A percentile compares a stretch with the other conserved stretches of the same genome.
Conservation (phyloP, 2,329 filamentous ascomycete genomes). For the Trichophyton benhamiae region DNA sequence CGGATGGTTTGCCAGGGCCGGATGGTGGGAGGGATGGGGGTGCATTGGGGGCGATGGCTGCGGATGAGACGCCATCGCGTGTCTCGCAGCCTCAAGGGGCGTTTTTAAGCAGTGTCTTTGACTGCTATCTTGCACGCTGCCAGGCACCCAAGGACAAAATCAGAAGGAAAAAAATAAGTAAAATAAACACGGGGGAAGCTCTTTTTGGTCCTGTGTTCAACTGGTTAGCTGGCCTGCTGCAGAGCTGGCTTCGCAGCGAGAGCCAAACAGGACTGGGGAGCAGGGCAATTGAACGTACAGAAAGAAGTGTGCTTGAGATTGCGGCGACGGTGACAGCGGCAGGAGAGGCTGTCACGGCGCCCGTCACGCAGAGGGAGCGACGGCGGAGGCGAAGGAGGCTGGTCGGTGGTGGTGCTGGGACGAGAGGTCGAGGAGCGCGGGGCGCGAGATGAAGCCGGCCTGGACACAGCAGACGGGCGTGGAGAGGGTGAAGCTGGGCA, state of each 20-base stretch:
- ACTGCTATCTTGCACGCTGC: background rate
- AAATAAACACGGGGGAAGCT: slow-evolving; percentile 1
- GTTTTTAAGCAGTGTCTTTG: background rate
- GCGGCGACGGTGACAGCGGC: background rate
- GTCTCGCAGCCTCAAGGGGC: background rate
- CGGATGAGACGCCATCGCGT: slow-evolving; percentile 54
- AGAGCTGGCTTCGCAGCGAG: background rate
- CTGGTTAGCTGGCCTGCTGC: too few species aligned
- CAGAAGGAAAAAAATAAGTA: slow-evolving; percentile 10
- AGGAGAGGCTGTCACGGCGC: background rate
- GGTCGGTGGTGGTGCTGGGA: background rate
- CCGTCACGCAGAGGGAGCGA: background rate
- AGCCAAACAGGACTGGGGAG: background rate
- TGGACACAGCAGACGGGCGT: background rate
- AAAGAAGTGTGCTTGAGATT: background rate
- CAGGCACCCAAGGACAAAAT: background rate
- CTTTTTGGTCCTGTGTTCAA: background rate
- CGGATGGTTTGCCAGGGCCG: slow-evolving; percentile 50
- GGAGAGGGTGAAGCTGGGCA: slow-evolving; percentile 1
- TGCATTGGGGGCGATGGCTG: slow-evolving; percentile 69
- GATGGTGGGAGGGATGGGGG: slow-evolving; percentile 52
- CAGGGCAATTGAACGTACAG: background rate
- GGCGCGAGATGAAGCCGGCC: background rate
- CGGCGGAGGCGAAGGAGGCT: background rate
- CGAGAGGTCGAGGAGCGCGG: background rate